phyloP scores from a whole-genome alignment of 2,329 filamentous ascomycete genomes.

The Aotearoamyces nothofagi region DNA sequence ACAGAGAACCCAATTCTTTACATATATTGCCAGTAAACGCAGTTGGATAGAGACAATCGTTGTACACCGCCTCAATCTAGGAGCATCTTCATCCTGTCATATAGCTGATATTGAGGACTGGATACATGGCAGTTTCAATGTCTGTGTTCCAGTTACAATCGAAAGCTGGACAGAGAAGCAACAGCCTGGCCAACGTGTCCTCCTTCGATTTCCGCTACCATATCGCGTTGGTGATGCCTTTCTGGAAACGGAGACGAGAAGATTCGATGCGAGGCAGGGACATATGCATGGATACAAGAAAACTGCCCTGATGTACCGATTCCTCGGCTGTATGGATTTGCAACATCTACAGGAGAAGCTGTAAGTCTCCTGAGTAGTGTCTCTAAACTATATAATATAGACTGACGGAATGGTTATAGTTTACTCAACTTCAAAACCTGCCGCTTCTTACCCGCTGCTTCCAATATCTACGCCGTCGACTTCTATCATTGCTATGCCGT shows the following conservation, averaged over 20 bases:
- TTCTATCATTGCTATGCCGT: slow-evolving; percentile 12
- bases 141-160: slow-evolving; percentile 19
- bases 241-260: slow-evolving; percentile 29
- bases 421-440: slow-evolving; percentile 5
- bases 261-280: slow-evolving; percentile 22
- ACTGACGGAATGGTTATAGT: no score
- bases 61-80: slow-evolving; percentile 14
- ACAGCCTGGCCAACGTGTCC: slow-evolving; percentile 11
- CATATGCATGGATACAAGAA: slow-evolving; percentile 23
- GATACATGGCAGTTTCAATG: slow-evolving; percentile 22
- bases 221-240: slow-evolving; percentile 23
- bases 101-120: slow-evolving; percentile 15
- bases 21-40: slow-evolving; percentile 7
- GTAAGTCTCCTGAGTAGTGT: no score
- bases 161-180: slow-evolving; percentile 4
- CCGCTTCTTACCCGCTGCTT: slow-evolving; percentile 9
- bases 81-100: slow-evolving; percentile 6
- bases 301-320: slow-evolving; percentile 23
- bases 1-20: slow-evolving; percentile 11
- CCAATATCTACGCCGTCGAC: slow-evolving; percentile 11
- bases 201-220: slow-evolving; percentile 18
- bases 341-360: no score
- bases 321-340: slow-evolving; percentile 21
- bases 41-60: slow-evolving; percentile 14
- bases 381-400: no score